Base-by-base conservation (phyloP, 345 rosid genomes). In the Hirschfeldia incana region DNA sequence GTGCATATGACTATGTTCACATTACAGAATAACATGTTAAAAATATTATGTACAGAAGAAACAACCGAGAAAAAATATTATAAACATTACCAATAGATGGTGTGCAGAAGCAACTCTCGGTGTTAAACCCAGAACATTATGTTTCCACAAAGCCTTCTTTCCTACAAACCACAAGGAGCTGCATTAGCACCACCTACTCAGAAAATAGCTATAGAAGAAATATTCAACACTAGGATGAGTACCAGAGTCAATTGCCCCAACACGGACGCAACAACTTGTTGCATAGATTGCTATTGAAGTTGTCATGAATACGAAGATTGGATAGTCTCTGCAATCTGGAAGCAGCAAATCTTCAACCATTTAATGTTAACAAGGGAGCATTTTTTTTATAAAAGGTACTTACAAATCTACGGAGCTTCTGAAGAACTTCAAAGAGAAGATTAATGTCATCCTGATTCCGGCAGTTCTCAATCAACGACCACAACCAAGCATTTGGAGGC, bases 401-500 rank as follows among this genome's bases (percentile, higher is more conserved):
- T 29, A 94, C 98, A 86, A 94, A 94, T 86, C 82, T 87, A 51
- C 97, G 88, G 8, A 92, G 90, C 66, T 84, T 85, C 76, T 85
- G 83, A 83, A 94, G 80, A 73, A 80, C 76, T 12, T 85, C 82
- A 30, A 94, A 92, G 6, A 94, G 88, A 83, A 89, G 94, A 80
- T 83, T 77, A 75, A 92, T 81, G 82, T 94, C 98, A 53, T 91
- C 93, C 0, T 11, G 80, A 70, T 60, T 91, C 70, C 84, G 82
- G 79, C 98, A 94, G 37, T 81, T 91, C 55, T 68, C 87, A 70
- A 94, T 86, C 89, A 94, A 66, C 3, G 92, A 87, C 94, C 97
- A 91, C 67, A 87, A 28, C 94, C 94, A 94, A 65, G 94, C 87
- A 67, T 94, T 94, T 0, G 95, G 97, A 10, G 97, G 77, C 97